Evolutionary conservation across 164 flowering plant species (phyloP), one percentile per base, ranked within the genome.

Genomic region (Berberis vulgaris): DNA sequence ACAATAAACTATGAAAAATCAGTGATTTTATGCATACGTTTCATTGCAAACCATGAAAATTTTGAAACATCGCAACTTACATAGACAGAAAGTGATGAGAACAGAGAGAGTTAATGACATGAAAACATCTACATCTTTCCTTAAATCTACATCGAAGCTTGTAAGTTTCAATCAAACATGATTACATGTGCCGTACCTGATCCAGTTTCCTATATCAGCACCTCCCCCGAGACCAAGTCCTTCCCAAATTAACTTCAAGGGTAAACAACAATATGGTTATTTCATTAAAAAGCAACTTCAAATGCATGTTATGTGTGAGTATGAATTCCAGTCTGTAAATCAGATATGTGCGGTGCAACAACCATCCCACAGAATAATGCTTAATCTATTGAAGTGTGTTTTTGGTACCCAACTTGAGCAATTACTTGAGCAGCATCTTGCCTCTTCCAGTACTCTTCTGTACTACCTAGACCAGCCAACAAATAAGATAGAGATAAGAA

Each of bases 161-260:
- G 26, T 26, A 26, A 26, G 26, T 26, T 26, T 26, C 26, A 26
- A 26, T 26, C 26, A 26, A 26, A 50, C 8, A 50, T 5, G 54
- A 50, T 10, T 2, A 7, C 12, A 50, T 2, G 52, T 42, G 54
- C 13, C 43, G 2, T 78, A 81, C 96, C 88, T 80, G 77, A 69
- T 82, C 98, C 98, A 91, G 55, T 71, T 80, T 65, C 98, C 98
- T 9, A 87, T 76, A n/a, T 79, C 73, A 69, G 54, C 74, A 60
- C 76, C 85, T 58, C 87, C 94, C 63, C 83, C 88, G 62, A 89
- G 86, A 43, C 96, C 98, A 64, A 89, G 96, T 65, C 98, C 98
- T 80, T 86, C 81, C 89, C 90, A 88, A 56, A 89, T 66, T 64
- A 92, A 74, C 97, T 88, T 55, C 69, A 78, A 68, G 45, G 40